Evolutionary conservation across 2,329 filamentous ascomycete species (phyloP).

Genomic region (Hyphodiscus sp.): DNA sequence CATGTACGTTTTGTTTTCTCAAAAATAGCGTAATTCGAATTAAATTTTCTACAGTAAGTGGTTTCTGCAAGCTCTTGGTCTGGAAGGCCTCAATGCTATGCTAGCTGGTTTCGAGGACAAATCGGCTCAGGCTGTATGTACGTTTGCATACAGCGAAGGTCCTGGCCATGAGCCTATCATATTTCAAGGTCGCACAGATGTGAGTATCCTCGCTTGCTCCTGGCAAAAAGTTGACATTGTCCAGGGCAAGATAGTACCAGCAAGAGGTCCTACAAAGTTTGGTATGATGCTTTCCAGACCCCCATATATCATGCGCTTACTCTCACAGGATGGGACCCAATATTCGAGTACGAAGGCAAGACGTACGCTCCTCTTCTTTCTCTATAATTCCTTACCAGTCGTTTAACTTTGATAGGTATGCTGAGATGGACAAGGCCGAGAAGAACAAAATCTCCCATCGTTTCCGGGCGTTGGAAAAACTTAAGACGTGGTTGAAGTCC

Average conservation of each 20-base stretch:
- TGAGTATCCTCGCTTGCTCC: slow-evolving; percentile 35
- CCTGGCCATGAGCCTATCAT: slow-evolving; percentile 78
- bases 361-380: slow-evolving; percentile 42
- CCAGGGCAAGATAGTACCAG: slow-evolving; percentile 73
- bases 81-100: slow-evolving; percentile 81
- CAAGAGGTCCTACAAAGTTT: slow-evolving; percentile 74
- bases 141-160: slow-evolving; percentile 85
- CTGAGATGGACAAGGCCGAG: slow-evolving; percentile 83
- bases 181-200: slow-evolving; percentile 85
- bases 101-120: slow-evolving; percentile 87
- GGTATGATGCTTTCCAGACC: slow-evolving; percentile 48
- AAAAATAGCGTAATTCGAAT: background rate
- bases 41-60: slow-evolving; percentile 62
- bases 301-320: slow-evolving; percentile 8
- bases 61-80: slow-evolving; percentile 80
- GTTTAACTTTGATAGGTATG: slow-evolving; percentile 51
- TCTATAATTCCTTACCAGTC: background rate
- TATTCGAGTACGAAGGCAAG: slow-evolving; percentile 88
- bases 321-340: slow-evolving; percentile 84
- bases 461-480: slow-evolving; percentile 75
- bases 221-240: slow-evolving; percentile 7
- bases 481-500: slow-evolving; percentile 67
- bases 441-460: slow-evolving; percentile 96
- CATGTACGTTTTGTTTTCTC: slow-evolving; percentile 55
- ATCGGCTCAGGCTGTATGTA: slow-evolving; percentile 87